Percentiles rank a stretch among this genome's conserved stretches.
Conservation (phyloP, 192 early-diverging fungal species). For the Gryganskiella cystojenkinii region DNA sequence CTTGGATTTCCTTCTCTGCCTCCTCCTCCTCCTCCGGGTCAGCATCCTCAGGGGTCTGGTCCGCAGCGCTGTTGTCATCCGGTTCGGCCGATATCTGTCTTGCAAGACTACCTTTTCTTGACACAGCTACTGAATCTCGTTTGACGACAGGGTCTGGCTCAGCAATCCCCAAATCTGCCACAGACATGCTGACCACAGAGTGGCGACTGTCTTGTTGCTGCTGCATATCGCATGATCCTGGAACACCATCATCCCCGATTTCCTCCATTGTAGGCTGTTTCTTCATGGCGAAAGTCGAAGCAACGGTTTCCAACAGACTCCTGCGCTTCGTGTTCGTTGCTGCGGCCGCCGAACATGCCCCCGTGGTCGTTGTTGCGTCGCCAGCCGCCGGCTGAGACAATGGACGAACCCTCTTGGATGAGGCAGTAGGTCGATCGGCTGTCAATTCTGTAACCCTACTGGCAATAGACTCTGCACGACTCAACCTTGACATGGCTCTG, state of each 20-base stretch:
- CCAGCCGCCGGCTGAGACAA: neutral
- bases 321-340: neutral
- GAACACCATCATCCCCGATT: neutral
- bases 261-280: neutral
- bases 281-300: neutral
- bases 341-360: no score
- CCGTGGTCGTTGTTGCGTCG: no score
- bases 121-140: neutral
- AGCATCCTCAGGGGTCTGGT: neutral
- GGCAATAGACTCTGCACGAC: slow-evolving; percentile 46
- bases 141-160: slow-evolving; percentile 5
- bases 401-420: neutral
- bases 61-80: neutral
- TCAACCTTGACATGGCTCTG: slow-evolving; percentile 31
- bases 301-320: no score
- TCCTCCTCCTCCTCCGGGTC: slow-evolving; percentile 9
- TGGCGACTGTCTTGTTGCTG: neutral
- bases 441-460: slow-evolving; percentile 40
- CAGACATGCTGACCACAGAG: slow-evolving; percentile 4
- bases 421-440: slow-evolving; percentile 7
- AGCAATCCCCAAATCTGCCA: slow-evolving; percentile 10
- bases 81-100: slow-evolving; percentile 2
- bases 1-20: neutral
- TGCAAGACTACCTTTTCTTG: slow-evolving; percentile 6
- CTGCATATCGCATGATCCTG: no score